Base-by-base conservation (phyloP, 495 filamentous ascomycete genomes). In the Penicillium atrosanguineum region DNA sequence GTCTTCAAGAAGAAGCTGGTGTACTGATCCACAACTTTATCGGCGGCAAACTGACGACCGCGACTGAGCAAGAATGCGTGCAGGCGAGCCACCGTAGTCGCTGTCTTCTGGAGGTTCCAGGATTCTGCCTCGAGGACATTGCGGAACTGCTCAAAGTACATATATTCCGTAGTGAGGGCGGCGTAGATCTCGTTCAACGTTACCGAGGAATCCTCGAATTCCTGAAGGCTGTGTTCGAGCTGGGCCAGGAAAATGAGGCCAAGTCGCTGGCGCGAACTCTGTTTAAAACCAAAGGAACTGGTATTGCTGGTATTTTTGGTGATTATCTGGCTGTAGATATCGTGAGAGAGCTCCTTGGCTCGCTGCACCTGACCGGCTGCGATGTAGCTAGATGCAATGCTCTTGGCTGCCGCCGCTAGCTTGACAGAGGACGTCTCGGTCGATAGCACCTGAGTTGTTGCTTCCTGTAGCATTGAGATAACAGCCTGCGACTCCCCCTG, bases 121-220 rank as follows among this genome's bases (percentile, higher is more conserved):
- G 43, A 42, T 39, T 61, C 62, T 19, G 61, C 52, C 15, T 29
- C 52, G 15, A 61, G 40, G 5, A 55, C 58, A 9, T 18, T 46
- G 6, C 61, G 52, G 58, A 64, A 56, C 38, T 56, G 61, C 41
- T 64, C 64, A 43, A 64, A 67, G 42, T 67, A 64, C 7, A 62
- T 44, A 29, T 57, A 60, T 36, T 67, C 61, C 7, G 58, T 56
- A 1, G 56, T 53, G 31, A 67, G 52, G 25, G 61, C 44, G 4
- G 64, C 56, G 43, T 57, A 62, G 28, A 67, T 56, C 48, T 67
- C 64, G 29, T 62, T 62, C 38, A 67, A 16, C 1, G 64, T 67
- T 15, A 64, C 18, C 16, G 53, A 58, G 6, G 53, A 44, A 26
- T 62, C 55, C 39, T 56, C 49, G 37, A 41, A 57, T 38, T 50